Conservation (phyloP, 495 filamentous ascomycete genomes). For the Recurvomyces mirabilis region DNA sequence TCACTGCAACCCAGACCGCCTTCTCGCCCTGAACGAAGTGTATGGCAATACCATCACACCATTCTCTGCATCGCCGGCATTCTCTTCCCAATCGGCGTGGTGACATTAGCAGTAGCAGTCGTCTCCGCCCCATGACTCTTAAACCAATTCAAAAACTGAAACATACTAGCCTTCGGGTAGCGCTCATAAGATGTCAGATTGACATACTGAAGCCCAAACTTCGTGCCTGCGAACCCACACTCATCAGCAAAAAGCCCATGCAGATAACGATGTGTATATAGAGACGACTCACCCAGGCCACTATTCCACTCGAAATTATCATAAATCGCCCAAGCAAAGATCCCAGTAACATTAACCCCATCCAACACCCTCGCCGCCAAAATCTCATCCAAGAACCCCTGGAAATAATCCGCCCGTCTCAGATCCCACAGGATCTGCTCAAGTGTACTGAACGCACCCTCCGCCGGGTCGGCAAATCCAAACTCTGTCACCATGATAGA, state of each 20-base stretch:
- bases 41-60: no score
- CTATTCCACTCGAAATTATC: conserved; percentile 24
- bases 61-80: no score
- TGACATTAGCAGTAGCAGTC: conserved; percentile 21
- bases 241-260: conserved; percentile 13
- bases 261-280: conserved; percentile 12
- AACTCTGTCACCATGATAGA: conserved; percentile 38
- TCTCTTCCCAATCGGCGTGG: conserved; percentile 3
- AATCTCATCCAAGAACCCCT: conserved; percentile 23
- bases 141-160: conserved; percentile 27
- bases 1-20: no score
- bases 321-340: conserved; percentile 26
- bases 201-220: conserved; percentile 23
- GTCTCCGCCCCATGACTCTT: conserved; percentile 17
- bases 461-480: conserved; percentile 38
- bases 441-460: conserved; percentile 25
- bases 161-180: conserved; percentile 27
- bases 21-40: no score
- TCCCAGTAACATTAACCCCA: conserved; percentile 27
- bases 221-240: background rate
- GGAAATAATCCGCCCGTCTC: conserved; percentile 21
- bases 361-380: conserved; percentile 23
- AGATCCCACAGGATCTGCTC: conserved; percentile 22
- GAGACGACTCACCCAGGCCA: no score
- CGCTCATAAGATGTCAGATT: conserved; percentile 28